Base-by-base conservation (phyloP, 352 stramenopile species). In the Globisporangium heterothallicum region DNA sequence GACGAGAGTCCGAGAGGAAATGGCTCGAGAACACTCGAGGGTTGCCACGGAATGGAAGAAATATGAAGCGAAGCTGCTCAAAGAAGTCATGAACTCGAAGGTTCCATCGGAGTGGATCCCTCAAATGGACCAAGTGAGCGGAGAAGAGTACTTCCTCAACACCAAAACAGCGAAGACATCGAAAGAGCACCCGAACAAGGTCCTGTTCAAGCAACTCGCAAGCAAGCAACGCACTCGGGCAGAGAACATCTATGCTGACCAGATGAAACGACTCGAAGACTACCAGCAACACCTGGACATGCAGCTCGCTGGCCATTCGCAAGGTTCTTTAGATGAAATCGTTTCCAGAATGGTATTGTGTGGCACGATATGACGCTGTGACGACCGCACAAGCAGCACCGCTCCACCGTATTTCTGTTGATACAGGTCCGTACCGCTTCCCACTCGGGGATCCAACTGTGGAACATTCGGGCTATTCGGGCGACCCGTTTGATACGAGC, bases 61-160 rank as follows among this genome's bases (percentile, higher is more conserved):
- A 18, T 79, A 79, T 45, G 61, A 71, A 29, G 35, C 58, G n/a
- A 61, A 59, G 49, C 25, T 79, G 53, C 64, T 63, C 18, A 67
- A 62, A 45, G 69, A 79, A 25, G 66, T 79, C 0, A 35, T 74
- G 13, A 66, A 63, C 34, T 58, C 60, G 4, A 69, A 68, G 25
- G 58, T 79, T 1, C 35, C 58, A 13, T 14, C 49, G 0, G 66
- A 76, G 56, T 79, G 69, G 69, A 79, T 72, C 43, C 69, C 69
- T 9, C 69, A 79, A 47, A 50, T 72, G 25, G 64, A 79, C 12
- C 50, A 45, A 21, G 32, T 70, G 29, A 60, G 57, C 21, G 69
- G 69, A 19, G 61, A 71, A 54, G 61, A 61, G 29, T 79, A 67
- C 42, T 79, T 67, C 27, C 49, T 79, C 2, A 75, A 75, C 34